Evolutionary conservation across 2,329 filamentous ascomycete genomes (phyloP), one percentile per base, ranked within the genome.

Genomic region (Lasiodiplodia sp.): DNA sequence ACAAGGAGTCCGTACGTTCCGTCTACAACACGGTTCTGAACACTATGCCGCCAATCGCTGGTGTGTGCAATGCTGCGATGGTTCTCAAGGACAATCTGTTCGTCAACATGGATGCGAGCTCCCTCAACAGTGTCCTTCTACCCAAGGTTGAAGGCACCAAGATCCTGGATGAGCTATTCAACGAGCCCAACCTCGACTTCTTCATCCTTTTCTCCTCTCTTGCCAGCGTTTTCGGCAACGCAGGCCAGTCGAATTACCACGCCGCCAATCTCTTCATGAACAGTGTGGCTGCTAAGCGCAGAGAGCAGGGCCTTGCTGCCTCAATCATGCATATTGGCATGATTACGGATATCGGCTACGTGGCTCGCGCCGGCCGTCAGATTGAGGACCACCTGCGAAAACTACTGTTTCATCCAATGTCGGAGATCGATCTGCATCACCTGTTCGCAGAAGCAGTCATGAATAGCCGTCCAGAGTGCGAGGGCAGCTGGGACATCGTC

Each of bases 371-470:
- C 2, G 62, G 62, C 5, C 47, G 62, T 6, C 25, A 53, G n/a
- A 51, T 65, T 16, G 62, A 65, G 23, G 62, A 65, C 37, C 47
- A 53, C 16, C n/a, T 65, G 31, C 28, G 62, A 11, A 53, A 40
- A 11, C 11, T 34, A 2, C 23, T 34, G 37, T 49, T 6, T 25
- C 38, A 47, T 6, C 23, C 38, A 2, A 62, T 86, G 14, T 85
- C 85, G 2, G 85, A 87, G 73, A 77, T 79, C 3, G 84, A 86
- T 66, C 72, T 87, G 18, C 84, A 86, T 70, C 82, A 85, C 70
- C 81, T 85, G 76, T 84, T 87, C 69, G 78, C 85, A 10, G 84
- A 87, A 72, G 84, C 84, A 5, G 82, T 87, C 31, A 73, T 78
- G 83, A 84, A 10, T n/a, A 37, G 40, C 25, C 40, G n/a, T 5